These are phyloP conservation scores for Nakaseomyces uthaithaninus DNA, from an alignment of 1,139 yeast genomes.

Conservation along the genomic window DNA sequence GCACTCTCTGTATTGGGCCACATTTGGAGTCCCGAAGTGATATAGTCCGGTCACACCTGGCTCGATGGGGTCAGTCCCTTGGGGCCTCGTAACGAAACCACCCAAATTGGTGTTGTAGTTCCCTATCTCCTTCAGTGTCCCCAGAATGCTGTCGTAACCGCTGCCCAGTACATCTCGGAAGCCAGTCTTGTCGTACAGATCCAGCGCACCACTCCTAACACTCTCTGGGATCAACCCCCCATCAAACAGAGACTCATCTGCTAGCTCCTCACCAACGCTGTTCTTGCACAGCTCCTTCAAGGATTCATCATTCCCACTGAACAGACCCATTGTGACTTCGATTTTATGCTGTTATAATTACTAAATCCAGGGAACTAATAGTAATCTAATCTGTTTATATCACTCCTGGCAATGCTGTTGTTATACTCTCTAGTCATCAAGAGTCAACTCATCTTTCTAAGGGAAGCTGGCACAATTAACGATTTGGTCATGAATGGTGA, in stretches of 20 bases:
- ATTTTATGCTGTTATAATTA: no score
- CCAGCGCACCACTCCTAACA: conserved; percentile 1
- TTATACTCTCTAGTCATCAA: no score
- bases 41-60: conserved; percentile 38
- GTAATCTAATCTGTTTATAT: no score
- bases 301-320: conserved; percentile 17
- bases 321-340: conserved; percentile 33
- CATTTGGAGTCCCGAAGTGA: conserved; percentile 48
- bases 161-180: not conserved
- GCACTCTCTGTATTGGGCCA: conserved; percentile 55
- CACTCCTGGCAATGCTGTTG: no score
- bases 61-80: conserved; percentile 11
- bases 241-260: conserved; percentile 5
- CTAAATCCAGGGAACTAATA: no score
- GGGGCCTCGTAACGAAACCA: conserved; percentile 1
- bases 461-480: not conserved
- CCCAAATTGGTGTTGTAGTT: conserved; percentile 5
- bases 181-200: conserved; percentile 3
- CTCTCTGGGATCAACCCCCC: conserved; percentile 1
- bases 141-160: not conserved
- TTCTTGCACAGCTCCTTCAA: conserved; percentile 7
- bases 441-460: no score
- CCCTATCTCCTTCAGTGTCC: conserved; percentile 13
- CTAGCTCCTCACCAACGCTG: conserved; percentile 9
- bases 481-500: conserved; percentile 1